Evolutionary conservation across 176 grass and related monocot genomes (phyloP), one percentile per base, ranked within the genome.

Genomic region (Oryza officinalis): DNA sequence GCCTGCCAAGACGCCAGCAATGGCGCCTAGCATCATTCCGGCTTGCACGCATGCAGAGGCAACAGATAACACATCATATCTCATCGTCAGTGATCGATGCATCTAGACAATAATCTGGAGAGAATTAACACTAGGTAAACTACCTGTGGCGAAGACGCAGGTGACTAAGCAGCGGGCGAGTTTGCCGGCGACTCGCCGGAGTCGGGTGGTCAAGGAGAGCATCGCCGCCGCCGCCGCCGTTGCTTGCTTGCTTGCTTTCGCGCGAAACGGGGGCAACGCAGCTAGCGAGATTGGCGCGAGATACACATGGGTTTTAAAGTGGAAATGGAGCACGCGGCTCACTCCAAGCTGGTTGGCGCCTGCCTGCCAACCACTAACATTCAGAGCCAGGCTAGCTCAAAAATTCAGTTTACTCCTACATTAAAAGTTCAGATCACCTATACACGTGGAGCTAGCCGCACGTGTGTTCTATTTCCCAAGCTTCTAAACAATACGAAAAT

Each of bases 1-100:
- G 45, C 87, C 84, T 5, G 80, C 72, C 52, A 89, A 23, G 59
- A 75, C 64, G 69, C 91, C 91, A 15, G 77, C 75, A 41, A 81
- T 30, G 1, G 87, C 80, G 13, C 91, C 91, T 22, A 92, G 35
- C 23, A 87, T 64, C 28, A 71, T 72, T 4, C 87, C 91, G 22
- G 27, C 81, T 74, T 74, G 59, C 49, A 69, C 52, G 40, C 26
- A 32, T 61, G 20, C 6, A 61, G 2, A 61, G 8, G 57, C 57
- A n/a, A 22, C 52, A 57, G 5, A 57, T 22, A 22, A 41, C 1
- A 54, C 18, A 22, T 6, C 14, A 20, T 4, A 57, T 57, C 52
- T 6, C 32, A 57, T 22, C 20, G 52, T 22, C 52, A 57, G 52
- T n/a, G 52, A 57, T 57, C 2, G 18, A 57, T n/a, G 5, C 47